Conservation (phyloP, 768 basidiomycete genomes). For the Agaricus subrufescens region DNA sequence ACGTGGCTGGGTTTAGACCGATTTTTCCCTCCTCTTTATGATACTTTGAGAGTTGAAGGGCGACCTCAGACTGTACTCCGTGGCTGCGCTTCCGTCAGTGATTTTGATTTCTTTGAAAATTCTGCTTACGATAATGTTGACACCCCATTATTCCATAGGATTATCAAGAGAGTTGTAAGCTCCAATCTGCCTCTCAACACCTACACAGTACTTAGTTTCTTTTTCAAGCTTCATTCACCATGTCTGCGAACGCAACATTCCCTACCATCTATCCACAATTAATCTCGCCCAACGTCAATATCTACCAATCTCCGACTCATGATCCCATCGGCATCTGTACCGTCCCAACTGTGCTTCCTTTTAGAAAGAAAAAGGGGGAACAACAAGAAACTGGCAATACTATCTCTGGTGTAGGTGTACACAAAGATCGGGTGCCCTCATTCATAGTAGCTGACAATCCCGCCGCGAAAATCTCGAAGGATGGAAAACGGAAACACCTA, state of each 20-base stretch:
- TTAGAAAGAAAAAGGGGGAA: background rate
- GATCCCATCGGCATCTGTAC: constrained; percentile 50
- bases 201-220: background rate
- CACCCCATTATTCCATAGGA: constrained; percentile 39
- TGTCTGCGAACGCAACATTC: constrained; percentile 47
- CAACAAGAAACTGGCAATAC: background rate
- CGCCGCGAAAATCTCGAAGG: background rate
- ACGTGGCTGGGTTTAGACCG: constrained; percentile 63
- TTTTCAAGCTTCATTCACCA: constrained; percentile 57
- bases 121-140: background rate
- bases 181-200: background rate
- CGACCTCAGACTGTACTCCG: constrained; percentile 33
- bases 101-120: background rate
- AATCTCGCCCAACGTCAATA: constrained; percentile 30
- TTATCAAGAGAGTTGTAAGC: constrained; percentile 71
- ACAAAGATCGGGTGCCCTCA: background rate
- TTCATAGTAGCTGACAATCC: background rate
- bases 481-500: background rate
- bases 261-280: constrained; percentile 30
- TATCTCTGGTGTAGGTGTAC: background rate
- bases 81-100: constrained; percentile 57
- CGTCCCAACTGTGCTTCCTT: constrained; percentile 22
- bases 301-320: constrained; percentile 39
- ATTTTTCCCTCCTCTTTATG: constrained; percentile 51
- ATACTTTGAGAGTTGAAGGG: constrained; percentile 14